Evolutionary conservation across 305 asterid species (phyloP).

Genomic region (Fraxinus ornus): DNA sequence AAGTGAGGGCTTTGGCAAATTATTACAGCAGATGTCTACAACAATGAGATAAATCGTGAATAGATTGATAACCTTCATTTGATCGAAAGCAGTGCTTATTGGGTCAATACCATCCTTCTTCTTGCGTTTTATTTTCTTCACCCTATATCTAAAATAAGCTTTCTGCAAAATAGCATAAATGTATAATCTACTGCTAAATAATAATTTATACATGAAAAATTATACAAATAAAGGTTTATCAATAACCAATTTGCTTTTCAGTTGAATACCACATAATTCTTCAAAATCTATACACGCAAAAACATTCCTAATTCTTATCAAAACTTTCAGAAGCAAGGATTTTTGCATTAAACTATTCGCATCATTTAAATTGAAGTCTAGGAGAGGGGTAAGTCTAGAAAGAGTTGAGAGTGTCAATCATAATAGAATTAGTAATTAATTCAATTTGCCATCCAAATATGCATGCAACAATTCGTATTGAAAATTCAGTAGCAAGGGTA

Average conservation of each 20-base stretch:
- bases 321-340: slow-evolving; percentile 13
- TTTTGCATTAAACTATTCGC: slow-evolving; percentile 1
- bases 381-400: background rate
- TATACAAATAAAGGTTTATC: slow-evolving; percentile 5
- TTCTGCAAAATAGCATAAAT: slow-evolving; percentile 56
- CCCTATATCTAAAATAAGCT: slow-evolving; percentile 49
- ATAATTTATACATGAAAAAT: background rate
- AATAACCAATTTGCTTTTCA: background rate
- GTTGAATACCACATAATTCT: background rate
- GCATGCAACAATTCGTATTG: background rate
- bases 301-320: background rate
- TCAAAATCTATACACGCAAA: background rate
- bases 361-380: background rate
- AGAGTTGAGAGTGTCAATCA: slow-evolving; percentile 9
- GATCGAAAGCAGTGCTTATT: slow-evolving; percentile 93
- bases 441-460: slow-evolving; percentile 15
- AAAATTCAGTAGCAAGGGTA: slow-evolving; percentile 24
- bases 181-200: slow-evolving; percentile 10
- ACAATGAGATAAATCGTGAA: slow-evolving; percentile 18
- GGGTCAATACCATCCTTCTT: slow-evolving; percentile 82
- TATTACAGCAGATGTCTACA: slow-evolving; percentile 20
- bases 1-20: slow-evolving; percentile 23
- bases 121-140: slow-evolving; percentile 48
- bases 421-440: slow-evolving; percentile 3
- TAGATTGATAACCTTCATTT: slow-evolving; percentile 74